Evolutionary conservation across 2,329 filamentous ascomycete species (phyloP), one percentile per base, ranked within the genome.

Genomic region (Penicillium sp.): DNA sequence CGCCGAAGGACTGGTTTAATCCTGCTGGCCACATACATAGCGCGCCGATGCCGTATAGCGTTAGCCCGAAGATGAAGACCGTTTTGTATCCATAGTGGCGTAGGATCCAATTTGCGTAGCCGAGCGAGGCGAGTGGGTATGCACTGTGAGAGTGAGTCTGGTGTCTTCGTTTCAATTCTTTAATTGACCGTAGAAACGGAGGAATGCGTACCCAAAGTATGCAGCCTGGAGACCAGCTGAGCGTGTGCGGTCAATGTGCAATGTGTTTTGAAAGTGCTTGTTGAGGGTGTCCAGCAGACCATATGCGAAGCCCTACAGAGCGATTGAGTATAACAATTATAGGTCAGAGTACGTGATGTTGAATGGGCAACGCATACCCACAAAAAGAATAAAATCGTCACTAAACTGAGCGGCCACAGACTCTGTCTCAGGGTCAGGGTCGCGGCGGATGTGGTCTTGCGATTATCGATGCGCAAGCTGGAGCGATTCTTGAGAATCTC

Each of bases 11-110:
- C 47, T 83, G 83, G 60, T 91, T 84, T 10, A 93, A 85, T 7
- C 88, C 89, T 1, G 88, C 89, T 0, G 91, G 91, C 91, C 90
- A 95, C 77, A 94, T 93, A 77, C 92, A 91, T 63, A 94, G 86
- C 38, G 90, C 91, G 1, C 89, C 89, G 5, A 86, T 81, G 1
- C 88, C 87, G 73, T 91, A 91, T 47, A 92, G 82, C 58, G 77
- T 81, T 6, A 92, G 81, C 39, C 90, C 91, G 31, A 88, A 81
- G 60, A 95, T 93, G 67, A 95, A 93, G 0, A 90, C 91, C 43
- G 86, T 86, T 65, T 91, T 90, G 78, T 92, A 95, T 3, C 91
- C 91, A 53, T 89, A 90, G 59, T 85, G 84, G 20, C 90, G 85
- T 7, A 95, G 80, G 62, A 93, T 80, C 77, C 81, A 84, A 48